These are phyloP conservation scores for Plectosphaerella plurivora DNA, from an alignment of 2,329 filamentous ascomycete genomes.

Conservation along the genomic window DNA sequence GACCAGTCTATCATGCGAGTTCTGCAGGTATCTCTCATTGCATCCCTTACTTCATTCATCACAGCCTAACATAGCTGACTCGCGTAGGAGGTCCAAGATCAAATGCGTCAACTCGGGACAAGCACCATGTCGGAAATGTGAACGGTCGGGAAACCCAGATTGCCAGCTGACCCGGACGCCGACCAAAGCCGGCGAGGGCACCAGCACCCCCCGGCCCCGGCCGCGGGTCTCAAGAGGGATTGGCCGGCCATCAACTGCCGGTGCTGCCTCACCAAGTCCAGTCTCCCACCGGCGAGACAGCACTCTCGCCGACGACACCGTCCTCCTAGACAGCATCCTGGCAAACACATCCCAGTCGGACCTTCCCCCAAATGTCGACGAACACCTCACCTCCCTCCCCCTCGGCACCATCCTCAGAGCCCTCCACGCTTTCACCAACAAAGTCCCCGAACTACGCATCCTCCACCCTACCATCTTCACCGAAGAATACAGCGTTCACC, in stretches of 20 bases:
- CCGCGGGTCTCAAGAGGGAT: not conserved
- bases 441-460: constrained; percentile 27
- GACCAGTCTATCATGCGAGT: constrained; percentile 28
- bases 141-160: constrained; percentile 15
- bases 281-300: not conserved
- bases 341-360: not conserved
- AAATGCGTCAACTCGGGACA: constrained; percentile 26
- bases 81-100: constrained; percentile 24
- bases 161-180: constrained; percentile 21
- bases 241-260: not conserved
- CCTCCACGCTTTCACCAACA: constrained; percentile 26
- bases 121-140: constrained; percentile 24
- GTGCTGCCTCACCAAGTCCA: not conserved
- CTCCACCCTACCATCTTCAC: constrained; percentile 26
- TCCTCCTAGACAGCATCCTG: not conserved
- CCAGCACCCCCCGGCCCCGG: not conserved
- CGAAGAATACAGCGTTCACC: constrained; percentile 13
- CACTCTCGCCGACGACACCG: not conserved
- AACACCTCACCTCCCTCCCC: constrained; percentile 18
- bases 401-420: constrained; percentile 22
- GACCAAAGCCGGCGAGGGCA: not conserved
- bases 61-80: not conserved
- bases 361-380: constrained; percentile 1
- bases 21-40: constrained; percentile 19
- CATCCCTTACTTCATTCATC: not conserved